Percentiles rank a stretch among this genome's conserved stretches.
Conservation (phyloP, 768 basidiomycete species). For the Suillus subalutaceus region DNA sequence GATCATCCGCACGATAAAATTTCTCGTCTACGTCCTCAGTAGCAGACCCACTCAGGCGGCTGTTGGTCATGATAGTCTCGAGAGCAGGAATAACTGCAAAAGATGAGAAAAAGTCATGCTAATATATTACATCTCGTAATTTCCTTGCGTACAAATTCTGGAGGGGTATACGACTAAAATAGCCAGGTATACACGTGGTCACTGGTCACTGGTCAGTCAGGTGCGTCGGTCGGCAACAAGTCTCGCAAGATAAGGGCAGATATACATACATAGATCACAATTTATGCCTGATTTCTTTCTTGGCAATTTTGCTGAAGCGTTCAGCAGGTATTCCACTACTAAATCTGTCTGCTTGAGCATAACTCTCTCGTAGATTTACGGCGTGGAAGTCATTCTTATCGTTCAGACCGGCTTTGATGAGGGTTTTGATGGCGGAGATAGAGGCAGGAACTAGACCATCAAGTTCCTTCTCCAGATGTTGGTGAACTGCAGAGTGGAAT, state of each 20-base stretch:
- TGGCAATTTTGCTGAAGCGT: slow-evolving; percentile 59
- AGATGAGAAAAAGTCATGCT: background rate
- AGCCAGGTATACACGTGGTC: slow-evolving; percentile 5
- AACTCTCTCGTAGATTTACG: slow-evolving; percentile 69
- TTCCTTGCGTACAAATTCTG: background rate
- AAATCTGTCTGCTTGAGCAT: slow-evolving; percentile 69
- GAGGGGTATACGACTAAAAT: slow-evolving; percentile 5
- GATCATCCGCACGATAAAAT: slow-evolving; percentile 29
- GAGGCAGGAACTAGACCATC: slow-evolving; percentile 60
- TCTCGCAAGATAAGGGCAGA: background rate
- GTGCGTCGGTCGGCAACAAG: background rate
- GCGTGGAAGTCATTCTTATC: slow-evolving; percentile 69
- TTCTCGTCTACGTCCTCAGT: slow-evolving; percentile 16
- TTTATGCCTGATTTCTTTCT: slow-evolving; percentile 69
- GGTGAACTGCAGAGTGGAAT: slow-evolving; percentile 58
- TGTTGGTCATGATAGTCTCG: background rate
- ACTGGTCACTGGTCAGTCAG: background rate
- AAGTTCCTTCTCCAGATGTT: slow-evolving; percentile 54
- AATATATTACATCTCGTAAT: background rate
- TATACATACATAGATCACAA: slow-evolving; percentile 36
- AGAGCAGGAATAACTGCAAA: background rate
- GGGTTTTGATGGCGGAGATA: slow-evolving; percentile 51
- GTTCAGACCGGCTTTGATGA: slow-evolving; percentile 56
- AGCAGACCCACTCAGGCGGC: background rate
- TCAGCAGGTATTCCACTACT: slow-evolving; percentile 57